Evolutionary conservation across 2,329 filamentous ascomycete genomes (phyloP), one percentile per base, ranked within the genome.

Genomic region (Nigrograna mackinnonii): DNA sequence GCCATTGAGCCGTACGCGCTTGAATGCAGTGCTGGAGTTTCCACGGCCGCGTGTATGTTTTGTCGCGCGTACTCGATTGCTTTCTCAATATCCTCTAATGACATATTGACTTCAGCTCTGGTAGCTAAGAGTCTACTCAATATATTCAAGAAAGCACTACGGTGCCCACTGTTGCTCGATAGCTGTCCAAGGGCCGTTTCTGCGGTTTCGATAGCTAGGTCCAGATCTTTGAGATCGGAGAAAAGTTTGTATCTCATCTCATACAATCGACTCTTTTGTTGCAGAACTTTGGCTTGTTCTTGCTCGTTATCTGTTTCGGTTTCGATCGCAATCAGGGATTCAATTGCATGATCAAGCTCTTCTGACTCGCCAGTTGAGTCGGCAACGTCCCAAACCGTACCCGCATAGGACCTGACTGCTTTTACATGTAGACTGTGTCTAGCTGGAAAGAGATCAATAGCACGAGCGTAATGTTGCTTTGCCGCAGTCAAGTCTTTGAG

Each of bases 61-160:
- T 47, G 21, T 34, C 22, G 43, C 6, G 44, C 40, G 26, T 22
- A 36, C 14, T 32, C 19, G 11, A 47, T 44, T n/a, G 44, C 40
- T 7, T 33, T 31, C 22, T 47, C 26, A 13, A 47, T 38, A 19
- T 47, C 30, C 16, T 44, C 22, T 1, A 32, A 12, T 13, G 32
- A 31, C 16, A 16, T 24, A 5, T 14, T 26, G 7, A 34, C 16
- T 7, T 22, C 13, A 26, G 17, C 17, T n/a, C 44, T 31, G 37
- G 3, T 17, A 31, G 1, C 37, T 20, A 24, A 18, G 9, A 6
- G 14, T 13, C 22, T 37, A 35, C 14, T 31, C 20, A 39, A 11
- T 9, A 12, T 16, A 12, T 33, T 6, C 14, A 39, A 21, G 16
- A 33, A 11, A 2, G 14, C 19, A 7, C 16, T 16, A 9, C 22